Evolutionary conservation across 2,329 filamentous ascomycete species (phyloP), one percentile per base, ranked within the genome.

Genomic region (Coleophoma crateriformis): DNA sequence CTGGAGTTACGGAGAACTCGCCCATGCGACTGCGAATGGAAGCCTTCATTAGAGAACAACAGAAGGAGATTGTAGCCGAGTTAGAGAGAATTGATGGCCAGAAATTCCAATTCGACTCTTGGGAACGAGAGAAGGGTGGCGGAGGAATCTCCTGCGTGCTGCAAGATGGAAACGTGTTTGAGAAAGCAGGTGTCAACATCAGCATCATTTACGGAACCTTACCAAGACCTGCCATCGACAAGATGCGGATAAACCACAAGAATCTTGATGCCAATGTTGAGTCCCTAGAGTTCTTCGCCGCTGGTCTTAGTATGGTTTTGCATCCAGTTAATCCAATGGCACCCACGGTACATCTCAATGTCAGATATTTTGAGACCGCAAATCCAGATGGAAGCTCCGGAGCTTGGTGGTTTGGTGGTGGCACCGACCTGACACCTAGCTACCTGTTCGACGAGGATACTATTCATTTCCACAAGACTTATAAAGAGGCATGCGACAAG

Each of bases 1-100:
- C 82, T 50, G 82, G 83, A 55, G 78, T 97, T 45, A 85, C 77
- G 44, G 78, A 84, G 50, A 76, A 84, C 60, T 96, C 92, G 13
- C 91, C 94, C 2, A 97, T 99, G 92, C 90, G 94, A 49, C 78
- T 99, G 50, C 89, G 92, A 55, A 97, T 99, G 94, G 94, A 99
- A 71, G 83, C 88, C 62, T 88, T 97, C 67, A 95, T 97, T 69
- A 94, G 94, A 68, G 82, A 90, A 60, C 89, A 97, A 62, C 94
- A 99, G 65, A 81, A 88, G 61, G 81, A 86, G 54, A 99, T 99
- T 51, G 87, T 97, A 27, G 75, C 80, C 49, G 90, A 86, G 50
- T 79, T 99, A 19, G 87, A 95, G 67, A 79, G 83, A 60, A 76
- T 97, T 40, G 94, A 97, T 64, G 91, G 90, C 50, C 82, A 81